These are phyloP conservation scores for Microdochium nivale DNA, from an alignment of 2,329 filamentous ascomycete genomes.

Conservation along the genomic window DNA sequence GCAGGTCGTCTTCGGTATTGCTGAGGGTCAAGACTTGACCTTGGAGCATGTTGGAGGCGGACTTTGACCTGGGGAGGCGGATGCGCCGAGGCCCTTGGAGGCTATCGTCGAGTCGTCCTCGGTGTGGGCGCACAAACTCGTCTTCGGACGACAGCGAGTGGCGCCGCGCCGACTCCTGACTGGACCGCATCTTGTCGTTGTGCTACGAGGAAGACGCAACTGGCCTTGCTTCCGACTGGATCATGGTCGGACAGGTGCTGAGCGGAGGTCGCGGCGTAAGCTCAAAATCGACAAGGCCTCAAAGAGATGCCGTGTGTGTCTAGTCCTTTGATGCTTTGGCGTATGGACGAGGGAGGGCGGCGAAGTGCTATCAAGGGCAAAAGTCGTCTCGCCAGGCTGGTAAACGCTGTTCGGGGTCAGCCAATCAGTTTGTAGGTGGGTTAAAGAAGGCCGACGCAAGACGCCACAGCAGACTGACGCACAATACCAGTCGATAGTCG, in stretches of 20 bases:
- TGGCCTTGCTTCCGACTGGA: not conserved
- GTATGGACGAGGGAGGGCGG: too few species aligned
- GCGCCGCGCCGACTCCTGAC: not conserved
- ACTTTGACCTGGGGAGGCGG: constrained; percentile 15
- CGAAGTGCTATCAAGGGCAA: too few species aligned
- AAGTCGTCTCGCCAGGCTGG: too few species aligned
- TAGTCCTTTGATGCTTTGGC: too few species aligned
- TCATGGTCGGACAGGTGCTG: not conserved
- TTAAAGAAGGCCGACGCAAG: too few species aligned
- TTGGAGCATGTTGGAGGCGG: constrained; percentile 16
- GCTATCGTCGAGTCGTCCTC: not conserved
- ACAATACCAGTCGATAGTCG: too few species aligned
- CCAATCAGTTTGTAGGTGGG: too few species aligned
- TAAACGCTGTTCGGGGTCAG: too few species aligned
- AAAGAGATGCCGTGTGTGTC: too few species aligned
- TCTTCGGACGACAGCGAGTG: not conserved
- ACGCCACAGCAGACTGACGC: too few species aligned
- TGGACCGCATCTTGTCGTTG: not conserved
- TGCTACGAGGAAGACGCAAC: not conserved
- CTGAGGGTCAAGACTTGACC: constrained; percentile 1
- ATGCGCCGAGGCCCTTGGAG: constrained; percentile 3
- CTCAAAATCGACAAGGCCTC: not conserved
- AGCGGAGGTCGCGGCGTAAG: not conserved
- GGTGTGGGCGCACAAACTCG: not conserved
- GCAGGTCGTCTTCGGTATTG: constrained; percentile 3